phyloP scores from a whole-genome alignment of 495 filamentous ascomycete genomes.

The Aspergillus panamensis region DNA sequence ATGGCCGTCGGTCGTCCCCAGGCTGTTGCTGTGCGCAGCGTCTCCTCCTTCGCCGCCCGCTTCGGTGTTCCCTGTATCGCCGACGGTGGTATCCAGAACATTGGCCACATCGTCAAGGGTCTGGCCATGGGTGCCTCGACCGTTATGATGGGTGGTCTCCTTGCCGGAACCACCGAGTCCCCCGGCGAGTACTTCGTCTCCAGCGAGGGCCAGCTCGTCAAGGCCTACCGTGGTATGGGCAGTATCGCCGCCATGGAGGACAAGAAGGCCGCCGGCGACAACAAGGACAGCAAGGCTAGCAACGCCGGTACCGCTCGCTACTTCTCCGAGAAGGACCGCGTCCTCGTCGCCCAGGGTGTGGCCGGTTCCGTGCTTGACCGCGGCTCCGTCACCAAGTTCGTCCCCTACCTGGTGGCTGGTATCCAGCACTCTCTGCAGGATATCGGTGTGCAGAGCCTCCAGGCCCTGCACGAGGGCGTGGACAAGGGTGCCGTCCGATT shows the following conservation, averaged over 20 bases:
- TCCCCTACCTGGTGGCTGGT: constrained; percentile 91
- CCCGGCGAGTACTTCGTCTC: constrained; percentile 96
- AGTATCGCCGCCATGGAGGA: constrained; percentile 99
- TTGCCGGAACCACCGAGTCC: constrained; percentile 96
- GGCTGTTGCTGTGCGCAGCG: constrained; percentile 85
- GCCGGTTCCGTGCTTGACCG: constrained; percentile 71
- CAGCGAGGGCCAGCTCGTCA: constrained; percentile 93
- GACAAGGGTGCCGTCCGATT: constrained; percentile 78
- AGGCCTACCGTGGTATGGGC: constrained; percentile 98
- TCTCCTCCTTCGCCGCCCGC: constrained; percentile 78
- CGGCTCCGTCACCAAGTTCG: constrained; percentile 85
- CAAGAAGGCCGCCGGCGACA: constrained; percentile 72
- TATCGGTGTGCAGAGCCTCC: constrained; percentile 76
- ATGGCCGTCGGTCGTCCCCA: constrained; percentile 98
- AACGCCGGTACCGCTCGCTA: constrained; percentile 97
- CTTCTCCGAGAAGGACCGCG: constrained; percentile 92
- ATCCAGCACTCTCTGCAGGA: constrained; percentile 97
- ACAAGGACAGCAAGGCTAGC: constrained; percentile 73
- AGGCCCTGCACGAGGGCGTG: constrained; percentile 72
- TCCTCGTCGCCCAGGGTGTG: constrained; percentile 96
- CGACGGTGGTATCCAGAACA: constrained; percentile 96
- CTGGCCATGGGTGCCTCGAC: constrained; percentile 90
- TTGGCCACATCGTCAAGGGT: constrained; percentile 98
- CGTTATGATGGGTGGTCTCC: constrained; percentile 98
- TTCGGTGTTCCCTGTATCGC: constrained; percentile 98